Evolutionary conservation across 805 yeast species (phyloP).

Genomic region (Clavispora santaluciae): DNA sequence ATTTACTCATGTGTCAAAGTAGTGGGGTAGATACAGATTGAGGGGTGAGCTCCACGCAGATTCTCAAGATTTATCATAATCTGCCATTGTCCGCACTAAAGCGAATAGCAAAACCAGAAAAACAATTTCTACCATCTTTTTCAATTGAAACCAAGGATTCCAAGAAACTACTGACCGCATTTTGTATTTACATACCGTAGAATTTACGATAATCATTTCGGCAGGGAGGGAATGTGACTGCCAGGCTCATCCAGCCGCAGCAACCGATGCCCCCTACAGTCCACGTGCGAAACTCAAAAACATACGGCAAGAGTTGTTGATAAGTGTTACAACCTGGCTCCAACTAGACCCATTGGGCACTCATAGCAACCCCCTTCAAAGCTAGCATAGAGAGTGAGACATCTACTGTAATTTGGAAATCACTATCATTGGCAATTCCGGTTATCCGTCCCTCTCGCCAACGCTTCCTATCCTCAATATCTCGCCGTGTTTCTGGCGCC

Average conservation of each 20-base stretch:
- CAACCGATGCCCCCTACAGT: background rate
- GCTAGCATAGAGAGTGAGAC: background rate
- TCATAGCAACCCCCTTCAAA: background rate
- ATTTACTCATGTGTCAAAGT: no score
- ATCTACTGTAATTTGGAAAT: background rate
- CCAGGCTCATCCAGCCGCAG: background rate
- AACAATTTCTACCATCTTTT: background rate
- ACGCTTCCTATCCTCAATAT: background rate
- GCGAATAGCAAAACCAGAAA: background rate
- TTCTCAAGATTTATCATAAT: background rate
- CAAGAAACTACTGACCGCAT: no score
- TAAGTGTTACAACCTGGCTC: background rate
- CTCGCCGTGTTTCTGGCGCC: background rate
- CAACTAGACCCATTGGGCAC: background rate
- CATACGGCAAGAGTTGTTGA: background rate
- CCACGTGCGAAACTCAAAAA: conserved; percentile 1
- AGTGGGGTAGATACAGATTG: background rate
- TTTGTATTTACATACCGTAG: no score
- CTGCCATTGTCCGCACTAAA: background rate
- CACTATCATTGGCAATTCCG: background rate
- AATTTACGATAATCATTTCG: background rate
- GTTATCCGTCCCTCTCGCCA: background rate
- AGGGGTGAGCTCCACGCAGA: background rate
- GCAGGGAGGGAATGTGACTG: background rate
- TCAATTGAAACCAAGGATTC: background rate